These are phyloP conservation scores for Hypoxylon sp. DNA, from an alignment of 2,329 filamentous ascomycete genomes.

Conservation along the genomic window DNA sequence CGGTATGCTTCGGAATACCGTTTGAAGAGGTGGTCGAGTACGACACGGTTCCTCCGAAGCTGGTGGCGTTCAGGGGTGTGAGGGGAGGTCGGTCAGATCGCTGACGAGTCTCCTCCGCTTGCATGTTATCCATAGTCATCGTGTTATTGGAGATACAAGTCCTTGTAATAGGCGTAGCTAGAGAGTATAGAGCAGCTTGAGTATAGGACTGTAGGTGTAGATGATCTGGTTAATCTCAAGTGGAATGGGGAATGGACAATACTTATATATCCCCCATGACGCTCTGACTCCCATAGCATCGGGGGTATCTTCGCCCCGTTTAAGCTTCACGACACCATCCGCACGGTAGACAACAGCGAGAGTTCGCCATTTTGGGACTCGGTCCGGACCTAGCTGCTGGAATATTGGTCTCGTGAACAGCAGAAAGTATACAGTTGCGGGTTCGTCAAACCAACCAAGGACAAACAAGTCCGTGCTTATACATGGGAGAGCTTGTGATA, in stretches of 20 bases:
- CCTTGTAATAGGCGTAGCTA: no score
- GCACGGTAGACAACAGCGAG: neutral
- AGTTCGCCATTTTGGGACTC: slow-evolving; percentile 14
- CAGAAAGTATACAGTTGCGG: no score
- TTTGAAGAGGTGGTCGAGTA: slow-evolving; percentile 2
- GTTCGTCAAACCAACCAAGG: no score
- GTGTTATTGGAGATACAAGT: no score
- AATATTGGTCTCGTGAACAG: slow-evolving; percentile 21
- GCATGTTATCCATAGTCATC: slow-evolving; percentile 1
- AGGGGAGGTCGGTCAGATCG: neutral
- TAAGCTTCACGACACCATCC: slow-evolving; percentile 17
- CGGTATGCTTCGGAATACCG: slow-evolving; percentile 12
- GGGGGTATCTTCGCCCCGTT: slow-evolving; percentile 11
- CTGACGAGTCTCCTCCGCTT: neutral
- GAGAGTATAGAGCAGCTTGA: no score
- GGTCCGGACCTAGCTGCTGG: slow-evolving; percentile 7
- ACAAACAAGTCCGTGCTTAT: no score
- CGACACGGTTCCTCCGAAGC: neutral
- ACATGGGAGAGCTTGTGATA: slow-evolving; percentile 10
- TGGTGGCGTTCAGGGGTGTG: neutral
- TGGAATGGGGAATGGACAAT: slow-evolving; percentile 2
- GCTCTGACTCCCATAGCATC: neutral
- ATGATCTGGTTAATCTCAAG: no score
- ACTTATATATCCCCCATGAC: slow-evolving; percentile 5
- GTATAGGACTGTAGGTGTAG: no score